These are phyloP conservation scores for Penstemon eatonii DNA, from an alignment of 257 asterid genomes.

Conservation along the genomic window DNA sequence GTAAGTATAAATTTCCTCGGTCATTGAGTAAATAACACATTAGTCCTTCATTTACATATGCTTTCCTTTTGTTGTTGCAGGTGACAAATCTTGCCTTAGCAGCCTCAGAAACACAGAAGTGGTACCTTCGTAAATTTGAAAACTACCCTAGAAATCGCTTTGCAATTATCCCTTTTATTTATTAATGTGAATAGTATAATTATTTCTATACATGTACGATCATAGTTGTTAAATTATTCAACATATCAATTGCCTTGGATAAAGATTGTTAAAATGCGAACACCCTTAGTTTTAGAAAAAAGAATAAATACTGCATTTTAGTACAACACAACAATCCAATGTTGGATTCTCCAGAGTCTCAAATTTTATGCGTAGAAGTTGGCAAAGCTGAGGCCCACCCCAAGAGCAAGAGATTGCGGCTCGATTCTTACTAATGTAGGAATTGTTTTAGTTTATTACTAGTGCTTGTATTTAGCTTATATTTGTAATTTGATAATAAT, in stretches of 20 bases:
- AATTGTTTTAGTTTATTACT: no score
- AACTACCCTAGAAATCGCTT: conserved; percentile 68
- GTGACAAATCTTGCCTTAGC: conserved; percentile 76
- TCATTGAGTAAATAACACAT: conserved; percentile 11
- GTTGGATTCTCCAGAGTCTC: no score
- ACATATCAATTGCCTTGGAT: no score
- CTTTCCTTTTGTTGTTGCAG: conserved; percentile 39
- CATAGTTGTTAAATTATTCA: neutral
- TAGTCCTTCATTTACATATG: no score
- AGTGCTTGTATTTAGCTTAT: no score
- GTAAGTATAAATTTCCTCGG: conserved; percentile 37
- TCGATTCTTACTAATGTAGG: no score
- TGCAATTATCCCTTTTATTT: conserved; percentile 63
- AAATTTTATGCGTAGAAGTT: neutral
- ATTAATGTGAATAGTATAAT: conserved; percentile 23
- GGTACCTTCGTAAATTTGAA: conserved; percentile 80
- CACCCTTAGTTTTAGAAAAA: no score
- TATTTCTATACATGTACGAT: neutral
- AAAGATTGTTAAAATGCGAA: no score
- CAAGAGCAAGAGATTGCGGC: no score
- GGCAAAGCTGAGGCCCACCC: neutral
- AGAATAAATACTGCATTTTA: no score
- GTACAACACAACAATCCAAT: no score
- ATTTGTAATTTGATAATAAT: no score
- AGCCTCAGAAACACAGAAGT: conserved; percentile 79